phyloP scores from a whole-genome alignment of 805 yeast genomes.

The Metschnikowia dekortorum region DNA sequence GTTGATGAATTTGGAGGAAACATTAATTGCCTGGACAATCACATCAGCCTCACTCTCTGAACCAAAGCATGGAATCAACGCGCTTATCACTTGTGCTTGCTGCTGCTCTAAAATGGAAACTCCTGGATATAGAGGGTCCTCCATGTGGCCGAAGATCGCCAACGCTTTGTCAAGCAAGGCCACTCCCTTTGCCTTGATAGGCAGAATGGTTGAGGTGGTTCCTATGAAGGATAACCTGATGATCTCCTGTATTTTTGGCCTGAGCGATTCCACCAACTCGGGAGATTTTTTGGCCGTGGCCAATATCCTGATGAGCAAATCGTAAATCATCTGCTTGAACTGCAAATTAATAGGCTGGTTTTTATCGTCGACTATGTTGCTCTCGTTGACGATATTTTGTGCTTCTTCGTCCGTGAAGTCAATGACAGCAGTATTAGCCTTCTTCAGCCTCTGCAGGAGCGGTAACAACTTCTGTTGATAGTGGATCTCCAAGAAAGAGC shows the following conservation, averaged over 20 bases:
- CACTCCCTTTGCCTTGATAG: slow-evolving; percentile 62
- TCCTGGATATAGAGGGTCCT: slow-evolving; percentile 70
- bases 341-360: slow-evolving; percentile 58
- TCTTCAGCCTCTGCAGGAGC: slow-evolving; percentile 39
- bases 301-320: slow-evolving; percentile 42
- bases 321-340: slow-evolving; percentile 48
- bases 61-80: slow-evolving; percentile 81
- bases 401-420: slow-evolving; percentile 40
- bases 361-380: slow-evolving; percentile 32
- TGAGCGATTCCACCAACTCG: slow-evolving; percentile 36
- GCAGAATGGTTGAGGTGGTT: slow-evolving; percentile 63
- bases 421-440: slow-evolving; percentile 18
- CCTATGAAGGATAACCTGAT: slow-evolving; percentile 78
- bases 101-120: slow-evolving; percentile 79
- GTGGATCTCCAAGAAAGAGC: slow-evolving; percentile 34
- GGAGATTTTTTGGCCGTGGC: slow-evolving; percentile 35
- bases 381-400: slow-evolving; percentile 35
- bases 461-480: slow-evolving; percentile 40
- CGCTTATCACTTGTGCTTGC: slow-evolving; percentile 90
- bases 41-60: slow-evolving; percentile 67
- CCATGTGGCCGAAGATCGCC: slow-evolving; percentile 52
- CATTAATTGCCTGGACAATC: slow-evolving; percentile 71
- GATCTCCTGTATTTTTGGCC: slow-evolving; percentile 53
- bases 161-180: slow-evolving; percentile 61
- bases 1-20: slow-evolving; percentile 68